Percentiles rank a stretch among this genome's conserved stretches.
Conservation (phyloP, 179 eudicot genomes). For the Silene noctiflora region DNA sequence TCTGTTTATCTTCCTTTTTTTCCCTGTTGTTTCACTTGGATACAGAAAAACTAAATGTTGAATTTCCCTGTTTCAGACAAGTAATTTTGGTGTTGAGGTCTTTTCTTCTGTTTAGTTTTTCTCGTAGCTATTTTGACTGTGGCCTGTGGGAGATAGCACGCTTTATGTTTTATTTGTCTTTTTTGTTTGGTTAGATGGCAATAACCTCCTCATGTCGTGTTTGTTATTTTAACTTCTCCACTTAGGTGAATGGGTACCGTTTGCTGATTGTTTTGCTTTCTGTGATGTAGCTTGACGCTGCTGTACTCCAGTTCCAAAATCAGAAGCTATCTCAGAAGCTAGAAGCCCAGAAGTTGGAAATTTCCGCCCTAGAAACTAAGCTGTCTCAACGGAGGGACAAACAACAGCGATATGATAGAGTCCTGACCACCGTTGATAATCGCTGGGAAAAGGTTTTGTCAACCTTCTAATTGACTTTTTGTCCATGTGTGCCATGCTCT, state of each 20-base stretch:
- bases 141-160: not conserved
- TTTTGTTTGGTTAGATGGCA: not conserved
- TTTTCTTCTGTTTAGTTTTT: not conserved
- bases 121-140: not conserved
- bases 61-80: not conserved
- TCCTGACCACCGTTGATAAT: slow-evolving; percentile 41
- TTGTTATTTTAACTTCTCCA: not conserved
- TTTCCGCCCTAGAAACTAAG: slow-evolving; percentile 53
- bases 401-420: slow-evolving; percentile 53
- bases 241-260: not conserved
- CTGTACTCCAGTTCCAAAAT: slow-evolving; percentile 85
- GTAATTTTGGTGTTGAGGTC: not conserved
- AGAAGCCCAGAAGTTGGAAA: slow-evolving; percentile 78
- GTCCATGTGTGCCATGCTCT: slow-evolving; percentile 10
- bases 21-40: too few relatives aligned
- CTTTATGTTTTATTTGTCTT: not conserved
- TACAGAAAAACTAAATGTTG: not conserved
- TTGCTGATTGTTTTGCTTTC: slow-evolving; percentile 7
- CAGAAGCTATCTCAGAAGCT: slow-evolving; percentile 77
- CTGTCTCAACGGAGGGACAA: slow-evolving; percentile 50
- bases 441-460: slow-evolving; percentile 66
- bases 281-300: slow-evolving; percentile 62
- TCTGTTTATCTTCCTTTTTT: not conserved
- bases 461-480: slow-evolving; percentile 3
- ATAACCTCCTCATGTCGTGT: not conserved